A percentile compares a stretch with the other conserved stretches of the same genome.
Conservation (phyloP, 164 flowering plant species). For the Echeveria elegans region DNA sequence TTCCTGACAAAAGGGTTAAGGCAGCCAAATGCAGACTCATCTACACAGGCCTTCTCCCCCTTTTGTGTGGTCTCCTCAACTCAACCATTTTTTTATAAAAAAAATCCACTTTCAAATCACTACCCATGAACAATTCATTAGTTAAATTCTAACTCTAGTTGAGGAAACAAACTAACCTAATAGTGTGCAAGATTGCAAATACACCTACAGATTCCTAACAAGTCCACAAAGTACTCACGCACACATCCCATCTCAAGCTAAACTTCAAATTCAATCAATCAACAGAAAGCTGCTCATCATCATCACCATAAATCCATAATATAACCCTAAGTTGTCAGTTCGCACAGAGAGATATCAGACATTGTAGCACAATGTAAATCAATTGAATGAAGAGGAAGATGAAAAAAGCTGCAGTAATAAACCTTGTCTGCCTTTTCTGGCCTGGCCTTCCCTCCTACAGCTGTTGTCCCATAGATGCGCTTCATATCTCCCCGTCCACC, state of each 20-base stretch:
- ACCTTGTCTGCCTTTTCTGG: slow-evolving; percentile 97
- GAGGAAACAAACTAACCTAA: background rate
- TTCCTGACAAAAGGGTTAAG: background rate
- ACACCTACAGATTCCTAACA: background rate
- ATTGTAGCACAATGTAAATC: background rate
- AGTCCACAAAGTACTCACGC: no score
- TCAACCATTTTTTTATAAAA: background rate
- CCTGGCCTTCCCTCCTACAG: slow-evolving; percentile 91
- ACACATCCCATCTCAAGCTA: background rate
- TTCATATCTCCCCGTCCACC: slow-evolving; percentile 96
- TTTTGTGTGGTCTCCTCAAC: background rate
- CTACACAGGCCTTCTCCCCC: background rate
- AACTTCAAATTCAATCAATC: background rate
- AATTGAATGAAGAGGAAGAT: background rate
- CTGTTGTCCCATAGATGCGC: slow-evolving; percentile 99
- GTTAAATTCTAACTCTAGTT: background rate
- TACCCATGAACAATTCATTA: background rate
- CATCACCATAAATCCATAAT: background rate
- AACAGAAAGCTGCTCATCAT: background rate
- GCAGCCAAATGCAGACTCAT: background rate
- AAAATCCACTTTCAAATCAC: background rate
- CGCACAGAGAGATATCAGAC: background rate
- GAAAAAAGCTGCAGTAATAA: background rate
- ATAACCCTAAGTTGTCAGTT: slow-evolving; percentile 1
- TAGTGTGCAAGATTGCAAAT: no score